Conservation (phyloP, 1,284 basidiomycete species). For the Cutaneotrichosporon cutaneum region DNA sequence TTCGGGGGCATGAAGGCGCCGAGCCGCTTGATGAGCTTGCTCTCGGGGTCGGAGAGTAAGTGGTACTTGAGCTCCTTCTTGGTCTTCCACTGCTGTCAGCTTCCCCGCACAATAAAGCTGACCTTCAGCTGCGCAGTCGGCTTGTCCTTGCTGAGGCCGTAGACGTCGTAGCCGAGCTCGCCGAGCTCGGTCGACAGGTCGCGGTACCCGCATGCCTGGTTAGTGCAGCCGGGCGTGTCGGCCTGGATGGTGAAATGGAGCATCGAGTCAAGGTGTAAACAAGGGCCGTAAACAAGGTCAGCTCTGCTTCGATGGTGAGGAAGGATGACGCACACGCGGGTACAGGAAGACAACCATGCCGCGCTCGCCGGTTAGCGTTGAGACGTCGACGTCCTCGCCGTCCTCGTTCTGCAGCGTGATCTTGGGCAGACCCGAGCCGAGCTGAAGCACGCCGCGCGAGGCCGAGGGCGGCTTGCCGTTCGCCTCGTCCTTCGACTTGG, state of each 20-base stretch:
- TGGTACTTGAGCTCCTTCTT: slow-evolving; percentile 78
- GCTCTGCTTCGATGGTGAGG: neutral
- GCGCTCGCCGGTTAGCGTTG: slow-evolving; percentile 58
- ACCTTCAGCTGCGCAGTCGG: slow-evolving; percentile 76
- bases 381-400: slow-evolving; percentile 51
- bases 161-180: slow-evolving; percentile 68
- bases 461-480: slow-evolving; percentile 29
- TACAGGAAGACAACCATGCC: slow-evolving; percentile 77
- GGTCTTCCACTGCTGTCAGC: slow-evolving; percentile 46
- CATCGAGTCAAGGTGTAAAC: no score
- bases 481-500: slow-evolving; percentile 16
- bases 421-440: slow-evolving; percentile 75
- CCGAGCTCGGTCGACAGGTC: slow-evolving; percentile 76
- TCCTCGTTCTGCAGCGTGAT: slow-evolving; percentile 67
- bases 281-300: neutral
- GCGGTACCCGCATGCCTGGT: slow-evolving; percentile 83
- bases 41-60: slow-evolving; percentile 82
- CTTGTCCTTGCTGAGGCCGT: slow-evolving; percentile 82
- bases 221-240: slow-evolving; percentile 69
- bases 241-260: slow-evolving; percentile 53
- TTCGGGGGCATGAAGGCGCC: slow-evolving; percentile 73
- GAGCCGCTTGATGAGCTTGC: slow-evolving; percentile 71
- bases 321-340: slow-evolving; percentile 45
- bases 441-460: slow-evolving; percentile 56
- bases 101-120: neutral